Evolutionary conservation across 2,329 filamentous ascomycete genomes (phyloP).

Genomic region (Biscogniauxia marginata): DNA sequence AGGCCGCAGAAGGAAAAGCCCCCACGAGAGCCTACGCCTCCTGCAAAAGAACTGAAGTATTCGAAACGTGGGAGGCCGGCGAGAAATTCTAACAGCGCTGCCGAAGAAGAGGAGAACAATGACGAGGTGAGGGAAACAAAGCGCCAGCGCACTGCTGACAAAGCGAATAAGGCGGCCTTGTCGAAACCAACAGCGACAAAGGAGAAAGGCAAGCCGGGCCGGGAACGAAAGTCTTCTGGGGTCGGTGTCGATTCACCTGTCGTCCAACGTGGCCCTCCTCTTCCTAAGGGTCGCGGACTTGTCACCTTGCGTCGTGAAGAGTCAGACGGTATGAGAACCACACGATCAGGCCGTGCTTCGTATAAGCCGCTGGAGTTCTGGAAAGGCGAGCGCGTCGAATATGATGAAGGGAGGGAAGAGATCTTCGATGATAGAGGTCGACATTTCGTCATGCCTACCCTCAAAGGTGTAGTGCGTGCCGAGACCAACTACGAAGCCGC

Average conservation of each 20-base stretch:
- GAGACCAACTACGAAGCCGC: slow-evolving; percentile 52
- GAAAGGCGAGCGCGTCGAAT: slow-evolving; percentile 78
- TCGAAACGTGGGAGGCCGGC: slow-evolving; percentile 23
- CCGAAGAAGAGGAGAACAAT: slow-evolving; percentile 19
- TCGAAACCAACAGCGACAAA: slow-evolving; percentile 24
- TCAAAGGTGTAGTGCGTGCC: slow-evolving; percentile 75
- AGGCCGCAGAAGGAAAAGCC: slow-evolving; percentile 13
- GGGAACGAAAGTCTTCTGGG: slow-evolving; percentile 39
- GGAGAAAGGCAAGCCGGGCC: slow-evolving; percentile 32
- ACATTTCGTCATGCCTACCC: slow-evolving; percentile 63
- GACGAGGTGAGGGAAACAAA: slow-evolving; percentile 24
- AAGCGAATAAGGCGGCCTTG: slow-evolving; percentile 19
- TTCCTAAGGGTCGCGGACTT: slow-evolving; percentile 54
- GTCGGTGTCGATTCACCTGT: slow-evolving; percentile 45
- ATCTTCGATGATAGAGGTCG: slow-evolving; percentile 40
- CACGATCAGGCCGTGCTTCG: slow-evolving; percentile 75
- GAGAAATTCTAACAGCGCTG: slow-evolving; percentile 16
- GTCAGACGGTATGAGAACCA: slow-evolving; percentile 53
- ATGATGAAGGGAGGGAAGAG: slow-evolving; percentile 58
- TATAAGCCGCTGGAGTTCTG: slow-evolving; percentile 80
- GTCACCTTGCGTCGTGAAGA: slow-evolving; percentile 51
- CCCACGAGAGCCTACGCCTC: slow-evolving; percentile 9
- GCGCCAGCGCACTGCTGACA: slow-evolving; percentile 23
- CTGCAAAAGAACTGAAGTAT: slow-evolving; percentile 19
- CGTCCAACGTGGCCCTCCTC: slow-evolving; percentile 53